phyloP scores from a whole-genome alignment of 148 eudicot genomes.

The Bassia scoparia region DNA sequence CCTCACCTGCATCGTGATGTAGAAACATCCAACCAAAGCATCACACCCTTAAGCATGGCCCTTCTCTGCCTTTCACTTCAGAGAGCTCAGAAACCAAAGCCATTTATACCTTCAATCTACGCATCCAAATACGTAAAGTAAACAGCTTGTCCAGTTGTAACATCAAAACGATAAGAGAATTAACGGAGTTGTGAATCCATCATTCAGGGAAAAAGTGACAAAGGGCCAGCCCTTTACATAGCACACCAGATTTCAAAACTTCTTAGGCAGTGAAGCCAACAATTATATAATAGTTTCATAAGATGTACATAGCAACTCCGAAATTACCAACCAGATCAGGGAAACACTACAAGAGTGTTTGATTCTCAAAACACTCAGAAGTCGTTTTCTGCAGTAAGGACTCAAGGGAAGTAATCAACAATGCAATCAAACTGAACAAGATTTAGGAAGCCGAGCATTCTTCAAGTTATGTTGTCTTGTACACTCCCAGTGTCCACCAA shows the following conservation, averaged over 20 bases:
- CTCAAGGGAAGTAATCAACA: too few species aligned
- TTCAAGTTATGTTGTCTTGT: too few species aligned
- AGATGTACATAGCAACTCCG: too few species aligned
- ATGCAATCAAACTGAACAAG: too few species aligned
- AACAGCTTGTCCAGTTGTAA: conserved; percentile 15
- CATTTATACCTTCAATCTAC: conserved; percentile 70
- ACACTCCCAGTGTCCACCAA: too few species aligned
- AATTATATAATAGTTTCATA: too few species aligned
- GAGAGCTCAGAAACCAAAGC: conserved; percentile 79
- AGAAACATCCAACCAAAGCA: conserved; percentile 54
- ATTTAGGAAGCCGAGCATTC: too few species aligned
- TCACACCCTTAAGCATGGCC: conserved; percentile 85
- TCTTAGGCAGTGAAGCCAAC: background rate
- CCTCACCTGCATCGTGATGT: conserved; percentile 75
- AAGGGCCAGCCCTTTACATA: background rate
- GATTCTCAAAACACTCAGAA: too few species aligned
- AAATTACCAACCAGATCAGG: too few species aligned
- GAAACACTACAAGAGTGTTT: too few species aligned
- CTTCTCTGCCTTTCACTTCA: conserved; percentile 65
- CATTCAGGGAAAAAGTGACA: background rate
- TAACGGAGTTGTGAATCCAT: too few species aligned
- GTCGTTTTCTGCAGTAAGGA: too few species aligned
- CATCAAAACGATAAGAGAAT: background rate
- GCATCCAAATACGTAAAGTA: conserved; percentile 13
- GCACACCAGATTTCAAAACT: background rate